phyloP scores from a whole-genome alignment of 192 early-diverging fungal species.

The Coemansia sp. region DNA sequence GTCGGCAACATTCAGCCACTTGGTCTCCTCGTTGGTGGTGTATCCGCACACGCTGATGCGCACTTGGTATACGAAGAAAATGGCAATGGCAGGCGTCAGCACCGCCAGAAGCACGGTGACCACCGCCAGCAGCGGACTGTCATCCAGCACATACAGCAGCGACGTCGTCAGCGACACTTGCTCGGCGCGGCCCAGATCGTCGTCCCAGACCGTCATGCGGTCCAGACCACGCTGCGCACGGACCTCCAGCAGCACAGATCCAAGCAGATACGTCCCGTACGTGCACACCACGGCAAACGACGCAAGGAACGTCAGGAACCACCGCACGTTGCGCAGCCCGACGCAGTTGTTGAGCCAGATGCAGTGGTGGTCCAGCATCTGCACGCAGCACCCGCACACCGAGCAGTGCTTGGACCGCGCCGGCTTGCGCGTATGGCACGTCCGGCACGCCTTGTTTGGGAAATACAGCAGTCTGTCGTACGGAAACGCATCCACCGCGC shows the following conservation, averaged over 20 bases:
- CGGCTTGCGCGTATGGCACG: conserved; percentile 37
- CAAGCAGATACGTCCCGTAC: conserved; percentile 43
- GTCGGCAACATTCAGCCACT: conserved; percentile 47
- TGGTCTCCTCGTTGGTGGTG: conserved; percentile 51
- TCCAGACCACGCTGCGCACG: conserved; percentile 30
- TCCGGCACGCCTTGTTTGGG: conserved; percentile 24
- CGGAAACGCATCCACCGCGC: conserved; percentile 24
- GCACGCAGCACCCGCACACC: conserved; percentile 43
- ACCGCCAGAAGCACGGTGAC: conserved; percentile 37
- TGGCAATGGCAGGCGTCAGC: conserved; percentile 35
- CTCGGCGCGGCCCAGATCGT: conserved; percentile 20
- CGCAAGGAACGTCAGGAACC: conserved; percentile 47
- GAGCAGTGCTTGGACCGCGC: conserved; percentile 59
- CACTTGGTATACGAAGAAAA: conserved; percentile 46
- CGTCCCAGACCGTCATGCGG: conserved; percentile 16
- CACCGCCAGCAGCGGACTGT: conserved; percentile 26
- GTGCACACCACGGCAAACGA: conserved; percentile 35
- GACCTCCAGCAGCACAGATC: conserved; percentile 36
- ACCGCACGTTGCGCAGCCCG: conserved; percentile 48
- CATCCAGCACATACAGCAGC: conserved; percentile 37
- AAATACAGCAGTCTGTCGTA: conserved; percentile 44
- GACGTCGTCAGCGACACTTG: conserved; percentile 33
- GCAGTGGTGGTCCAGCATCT: conserved; percentile 57
- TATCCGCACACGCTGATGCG: conserved; percentile 47
- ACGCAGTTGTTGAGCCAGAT: conserved; percentile 59